phyloP scores from a whole-genome alignment of 257 asterid genomes.

The Fraxinus excelsior region DNA sequence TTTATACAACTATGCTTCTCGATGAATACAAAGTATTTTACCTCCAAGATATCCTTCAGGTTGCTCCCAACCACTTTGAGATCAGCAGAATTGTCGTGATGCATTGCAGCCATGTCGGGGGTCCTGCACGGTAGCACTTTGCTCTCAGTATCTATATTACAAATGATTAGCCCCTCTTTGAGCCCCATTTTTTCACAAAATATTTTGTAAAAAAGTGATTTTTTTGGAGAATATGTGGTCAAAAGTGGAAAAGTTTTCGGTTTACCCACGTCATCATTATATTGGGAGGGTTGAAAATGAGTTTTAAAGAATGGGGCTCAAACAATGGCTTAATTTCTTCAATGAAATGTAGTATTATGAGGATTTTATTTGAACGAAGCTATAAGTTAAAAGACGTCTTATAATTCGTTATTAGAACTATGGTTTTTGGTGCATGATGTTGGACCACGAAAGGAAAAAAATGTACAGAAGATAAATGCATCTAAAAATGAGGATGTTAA shows the following conservation, averaged over 20 bases:
- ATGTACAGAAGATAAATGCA: too few relatives aligned
- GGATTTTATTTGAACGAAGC: not conserved
- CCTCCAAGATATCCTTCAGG: conserved; percentile 79
- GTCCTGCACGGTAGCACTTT: conserved; percentile 48
- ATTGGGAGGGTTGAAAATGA: too few relatives aligned
- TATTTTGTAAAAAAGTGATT: too few relatives aligned
- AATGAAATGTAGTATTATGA: not conserved
- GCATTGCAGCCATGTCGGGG: conserved; percentile 78
- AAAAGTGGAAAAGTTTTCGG: too few relatives aligned
- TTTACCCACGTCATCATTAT: too few relatives aligned
- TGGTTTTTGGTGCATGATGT: not conserved
- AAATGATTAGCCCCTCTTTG: not conserved
- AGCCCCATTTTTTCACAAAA: too few relatives aligned
- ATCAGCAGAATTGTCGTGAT: conserved; percentile 78
- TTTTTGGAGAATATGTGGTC: too few relatives aligned
- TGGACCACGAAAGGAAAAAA: too few relatives aligned
- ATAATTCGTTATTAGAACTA: not conserved
- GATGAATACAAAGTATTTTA: conserved; percentile 19
- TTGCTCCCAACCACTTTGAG: conserved; percentile 77
- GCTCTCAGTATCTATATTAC: conserved; percentile 9
- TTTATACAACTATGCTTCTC: not conserved
- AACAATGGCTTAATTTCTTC: not conserved
- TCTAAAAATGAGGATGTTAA: too few relatives aligned
- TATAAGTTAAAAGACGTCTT: too few relatives aligned
- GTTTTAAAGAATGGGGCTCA: too few relatives aligned